These are phyloP conservation scores for Ocimum tenuiflorum DNA, from an alignment of 257 asterid genomes.

Conservation along the genomic window DNA sequence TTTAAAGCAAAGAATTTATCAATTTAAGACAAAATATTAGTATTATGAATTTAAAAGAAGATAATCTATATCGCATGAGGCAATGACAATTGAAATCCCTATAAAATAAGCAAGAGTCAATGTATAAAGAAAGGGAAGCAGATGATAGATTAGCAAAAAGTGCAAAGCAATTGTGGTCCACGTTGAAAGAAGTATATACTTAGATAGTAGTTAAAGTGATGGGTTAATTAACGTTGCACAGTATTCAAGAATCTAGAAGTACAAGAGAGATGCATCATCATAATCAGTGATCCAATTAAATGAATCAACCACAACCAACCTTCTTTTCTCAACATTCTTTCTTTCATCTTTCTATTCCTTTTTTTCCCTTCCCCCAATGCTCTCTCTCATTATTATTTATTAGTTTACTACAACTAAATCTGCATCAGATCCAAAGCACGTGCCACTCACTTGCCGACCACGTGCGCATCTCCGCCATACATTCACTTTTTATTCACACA, in stretches of 20 bases:
- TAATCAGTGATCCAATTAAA: constrained; percentile 8
- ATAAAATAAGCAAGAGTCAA: constrained; percentile 9
- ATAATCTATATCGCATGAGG: background rate
- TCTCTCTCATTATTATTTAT: background rate
- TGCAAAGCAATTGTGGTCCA: constrained; percentile 13
- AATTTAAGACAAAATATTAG: too few relatives aligned
- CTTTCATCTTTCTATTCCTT: background rate
- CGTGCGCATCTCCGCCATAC: constrained; percentile 37
- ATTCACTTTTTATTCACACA: background rate
- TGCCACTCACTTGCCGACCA: constrained; percentile 53
- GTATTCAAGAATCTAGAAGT: constrained; percentile 15
- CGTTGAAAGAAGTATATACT: background rate
- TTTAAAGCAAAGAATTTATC: too few relatives aligned
- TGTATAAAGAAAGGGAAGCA: background rate
- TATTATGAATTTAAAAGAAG: too few relatives aligned
- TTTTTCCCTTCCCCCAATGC: background rate
- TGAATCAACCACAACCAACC: constrained; percentile 1
- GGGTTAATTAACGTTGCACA: background rate
- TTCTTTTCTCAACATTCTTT: constrained; percentile 10
- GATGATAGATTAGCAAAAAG: background rate
- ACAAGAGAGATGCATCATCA: constrained; percentile 3
- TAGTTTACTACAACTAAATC: background rate
- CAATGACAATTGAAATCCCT: background rate
- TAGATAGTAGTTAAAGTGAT: too few relatives aligned
- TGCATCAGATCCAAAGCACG: constrained; percentile 88